Base-by-base conservation (phyloP, 2,329 filamentous ascomycete genomes). In the Fusarium devonianum region DNA sequence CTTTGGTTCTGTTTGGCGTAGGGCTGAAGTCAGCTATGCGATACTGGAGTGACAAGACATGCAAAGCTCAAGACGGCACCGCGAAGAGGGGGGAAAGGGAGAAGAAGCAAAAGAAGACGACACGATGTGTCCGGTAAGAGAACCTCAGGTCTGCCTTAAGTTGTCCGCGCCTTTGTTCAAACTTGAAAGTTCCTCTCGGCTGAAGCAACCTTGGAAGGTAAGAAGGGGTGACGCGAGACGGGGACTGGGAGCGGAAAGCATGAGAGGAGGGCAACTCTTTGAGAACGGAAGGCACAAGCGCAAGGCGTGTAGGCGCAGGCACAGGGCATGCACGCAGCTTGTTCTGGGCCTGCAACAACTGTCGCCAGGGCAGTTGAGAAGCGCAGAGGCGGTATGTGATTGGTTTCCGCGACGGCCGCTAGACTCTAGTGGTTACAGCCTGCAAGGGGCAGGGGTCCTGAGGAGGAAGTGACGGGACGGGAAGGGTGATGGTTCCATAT, bases 381-480 rank as follows among this genome's bases (percentile, higher is more conserved):
- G 29, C 37, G 12, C 41, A 12, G n/a, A 7, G 12, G 21, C 16
- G 17, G 17, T 5, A n/a, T 23, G 7, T 49, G 21, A 63, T 63
- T 63, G 60, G 60, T 14, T 26, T 9, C 16, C 13, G 28, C 34
- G 43, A 49, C 56, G 46, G 23, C 32, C 38, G 18, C 34, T 38
- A 44, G 35, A 47, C 30, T 40, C 21, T 50, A 46, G 47, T 35
- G 46, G 53, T 49, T 40, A 53, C 34, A 42, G 26, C 26, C 56
- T 50, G 58, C 60, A 64, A 58, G 52, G 60, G 49, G 19, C 44
- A 51, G 39, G 60, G 52, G 30, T 53, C 16, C 14, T 18, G 25
- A 23, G 21, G 38, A 49, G 30, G 50, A 37, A 41, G n/a, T n/a
- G n/a, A n/a, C n/a, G n/a, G n/a, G n/a, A n/a, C n/a, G n/a, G n/a